These are phyloP conservation scores for Micractinium sp. DNA, from an alignment of 139 green algal species.

Conservation along the genomic window DNA sequence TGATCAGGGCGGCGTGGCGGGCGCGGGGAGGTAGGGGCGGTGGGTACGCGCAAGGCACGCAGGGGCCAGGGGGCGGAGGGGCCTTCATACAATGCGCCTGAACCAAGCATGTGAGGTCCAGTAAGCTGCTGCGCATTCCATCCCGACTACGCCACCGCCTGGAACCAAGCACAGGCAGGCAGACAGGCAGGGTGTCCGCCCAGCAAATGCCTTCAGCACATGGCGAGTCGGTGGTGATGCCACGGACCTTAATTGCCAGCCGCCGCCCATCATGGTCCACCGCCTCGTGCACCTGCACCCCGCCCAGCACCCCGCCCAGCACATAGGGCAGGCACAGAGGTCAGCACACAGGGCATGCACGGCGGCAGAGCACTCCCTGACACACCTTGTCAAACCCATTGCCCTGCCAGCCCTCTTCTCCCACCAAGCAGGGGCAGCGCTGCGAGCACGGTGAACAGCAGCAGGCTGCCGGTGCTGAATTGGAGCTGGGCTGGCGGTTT, in stretches of 20 bases:
- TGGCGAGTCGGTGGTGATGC: no score
- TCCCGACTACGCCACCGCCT: no score
- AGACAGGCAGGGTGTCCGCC: no score
- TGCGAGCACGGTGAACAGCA: no score
- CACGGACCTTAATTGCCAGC: constrained; percentile 81
- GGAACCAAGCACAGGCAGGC: no score
- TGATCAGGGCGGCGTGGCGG: background rate
- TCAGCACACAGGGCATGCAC: background rate
- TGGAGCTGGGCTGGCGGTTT: no score
- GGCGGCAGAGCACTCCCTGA: background rate
- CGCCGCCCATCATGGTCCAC: constrained; percentile 65
- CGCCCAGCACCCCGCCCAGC: background rate
- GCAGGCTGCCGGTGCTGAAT: background rate
- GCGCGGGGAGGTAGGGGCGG: background rate
- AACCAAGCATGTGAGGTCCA: no score
- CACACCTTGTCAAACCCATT: background rate
- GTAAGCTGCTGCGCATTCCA: no score
- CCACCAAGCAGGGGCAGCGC: background rate
- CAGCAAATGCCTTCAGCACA: no score
- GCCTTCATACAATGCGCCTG: background rate
- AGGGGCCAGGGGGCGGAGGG: background rate
- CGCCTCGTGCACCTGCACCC: constrained; percentile 85
- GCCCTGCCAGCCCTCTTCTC: background rate
- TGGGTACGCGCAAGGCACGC: background rate
- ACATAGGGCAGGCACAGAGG: background rate